A percentile compares a stretch with the other conserved stretches of the same genome.
Conservation (phyloP, 441 rosid genomes). For the Biscutella laevigata region DNA sequence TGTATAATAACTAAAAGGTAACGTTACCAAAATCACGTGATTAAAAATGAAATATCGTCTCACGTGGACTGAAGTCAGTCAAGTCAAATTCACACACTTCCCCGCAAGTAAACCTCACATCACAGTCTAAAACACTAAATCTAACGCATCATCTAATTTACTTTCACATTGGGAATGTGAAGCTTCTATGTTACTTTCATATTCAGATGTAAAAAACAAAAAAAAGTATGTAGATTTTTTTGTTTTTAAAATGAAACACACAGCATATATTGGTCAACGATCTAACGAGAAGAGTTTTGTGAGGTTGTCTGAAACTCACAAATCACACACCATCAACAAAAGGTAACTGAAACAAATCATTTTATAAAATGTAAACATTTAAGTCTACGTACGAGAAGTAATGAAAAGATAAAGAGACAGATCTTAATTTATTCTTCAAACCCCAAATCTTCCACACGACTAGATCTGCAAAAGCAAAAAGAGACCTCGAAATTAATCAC, state of each 20-base stretch:
- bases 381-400: slow-evolving; percentile 22
- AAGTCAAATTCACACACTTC: too few relatives aligned
- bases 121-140: too few relatives aligned
- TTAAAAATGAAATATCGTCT: too few relatives aligned
- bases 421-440: slow-evolving; percentile 19
- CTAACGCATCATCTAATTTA: too few relatives aligned
- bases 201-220: too few relatives aligned
- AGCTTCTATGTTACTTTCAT: too few relatives aligned
- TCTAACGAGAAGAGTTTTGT: slow-evolving; percentile 16
- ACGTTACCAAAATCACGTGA: too few relatives aligned
- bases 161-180: too few relatives aligned
- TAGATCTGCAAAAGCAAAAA: slow-evolving; percentile 46
- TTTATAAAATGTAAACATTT: slow-evolving; percentile 13
- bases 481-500: slow-evolving; percentile 15
- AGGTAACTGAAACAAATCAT: slow-evolving; percentile 22
- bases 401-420: slow-evolving; percentile 11
- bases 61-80: too few relatives aligned
- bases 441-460: slow-evolving; percentile 29
- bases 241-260: slow-evolving; percentile 17
- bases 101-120: too few relatives aligned
- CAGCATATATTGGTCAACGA: slow-evolving; percentile 8
- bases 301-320: slow-evolving; percentile 19
- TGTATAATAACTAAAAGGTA: too few relatives aligned
- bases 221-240: too few relatives aligned
- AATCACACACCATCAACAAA: slow-evolving; percentile 21